These are phyloP conservation scores for Gillenia trifoliata DNA, from an alignment of 306 rosid species.

Conservation along the genomic window DNA sequence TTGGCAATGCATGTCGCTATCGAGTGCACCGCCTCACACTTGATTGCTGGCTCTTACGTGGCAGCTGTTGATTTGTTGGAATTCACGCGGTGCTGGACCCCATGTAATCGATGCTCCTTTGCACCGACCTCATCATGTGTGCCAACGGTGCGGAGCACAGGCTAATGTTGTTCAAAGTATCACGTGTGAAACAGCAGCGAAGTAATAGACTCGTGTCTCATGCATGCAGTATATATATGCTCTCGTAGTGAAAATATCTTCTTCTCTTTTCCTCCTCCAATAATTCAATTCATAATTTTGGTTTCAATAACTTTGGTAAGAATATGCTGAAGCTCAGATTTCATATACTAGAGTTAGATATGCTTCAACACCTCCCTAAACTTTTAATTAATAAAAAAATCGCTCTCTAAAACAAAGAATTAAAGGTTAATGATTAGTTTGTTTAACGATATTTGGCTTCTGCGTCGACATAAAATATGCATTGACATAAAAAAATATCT, in stretches of 20 bases:
- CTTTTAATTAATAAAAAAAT: too few relatives aligned
- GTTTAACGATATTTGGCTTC: too few relatives aligned
- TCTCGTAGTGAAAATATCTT: not conserved
- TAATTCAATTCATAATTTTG: too few relatives aligned
- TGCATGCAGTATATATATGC: not conserved
- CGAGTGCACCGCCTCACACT: slow-evolving; percentile 35
- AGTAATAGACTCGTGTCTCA: not conserved
- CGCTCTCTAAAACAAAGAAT: too few relatives aligned
- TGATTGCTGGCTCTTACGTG: slow-evolving; percentile 20
- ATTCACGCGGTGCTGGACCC: not conserved
- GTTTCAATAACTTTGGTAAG: too few relatives aligned
- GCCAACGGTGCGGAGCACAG: not conserved
- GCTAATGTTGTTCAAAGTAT: not conserved
- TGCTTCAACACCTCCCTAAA: too few relatives aligned
- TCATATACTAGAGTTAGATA: too few relatives aligned
- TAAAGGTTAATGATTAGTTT: too few relatives aligned
- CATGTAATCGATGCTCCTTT: not conserved
- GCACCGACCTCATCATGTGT: slow-evolving; percentile 17
- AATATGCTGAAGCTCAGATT: not conserved
- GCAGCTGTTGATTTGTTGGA: not conserved
- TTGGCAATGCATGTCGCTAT: slow-evolving; percentile 15
- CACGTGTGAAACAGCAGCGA: not conserved
- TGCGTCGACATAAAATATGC: too few relatives aligned
- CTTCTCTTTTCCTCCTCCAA: not conserved
- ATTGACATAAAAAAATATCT: too few relatives aligned